phyloP scores from a whole-genome alignment of 441 rosid genomes.

The Pelargonium cotyledonis region DNA sequence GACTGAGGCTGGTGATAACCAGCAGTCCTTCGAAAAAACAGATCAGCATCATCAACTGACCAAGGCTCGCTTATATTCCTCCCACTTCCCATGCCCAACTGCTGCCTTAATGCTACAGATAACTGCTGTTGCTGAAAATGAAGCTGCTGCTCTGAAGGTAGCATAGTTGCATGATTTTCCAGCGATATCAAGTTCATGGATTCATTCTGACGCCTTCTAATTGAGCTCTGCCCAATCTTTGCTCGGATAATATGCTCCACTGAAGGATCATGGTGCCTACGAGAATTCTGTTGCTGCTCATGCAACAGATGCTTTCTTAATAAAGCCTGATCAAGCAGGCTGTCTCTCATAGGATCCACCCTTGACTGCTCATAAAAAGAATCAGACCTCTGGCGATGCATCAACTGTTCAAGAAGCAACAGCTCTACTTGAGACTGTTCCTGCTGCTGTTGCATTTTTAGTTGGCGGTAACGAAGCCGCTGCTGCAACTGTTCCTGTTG shows the following conservation, averaged over 20 bases:
- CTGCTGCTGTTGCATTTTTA: constrained; percentile 19
- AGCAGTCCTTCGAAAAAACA: constrained; percentile 25
- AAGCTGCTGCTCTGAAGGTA: constrained; percentile 25
- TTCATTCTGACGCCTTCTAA: constrained; percentile 19
- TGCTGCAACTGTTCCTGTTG: constrained; percentile 37
- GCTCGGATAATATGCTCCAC: constrained; percentile 27
- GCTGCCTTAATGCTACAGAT: constrained; percentile 30
- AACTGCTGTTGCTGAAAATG: constrained; percentile 32
- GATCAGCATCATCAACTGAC: constrained; percentile 32
- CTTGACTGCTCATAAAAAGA: constrained; percentile 23
- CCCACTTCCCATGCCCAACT: constrained; percentile 29
- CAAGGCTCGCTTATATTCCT: constrained; percentile 18
- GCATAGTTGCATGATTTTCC: constrained; percentile 9
- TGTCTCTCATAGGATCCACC: constrained; percentile 20
- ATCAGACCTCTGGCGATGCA: constrained; percentile 26
- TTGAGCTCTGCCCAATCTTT: constrained; percentile 19
- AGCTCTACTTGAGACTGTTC: constrained; percentile 6
- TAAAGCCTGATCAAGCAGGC: constrained; percentile 20
- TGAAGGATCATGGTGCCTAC: constrained; percentile 22
- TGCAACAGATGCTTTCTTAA: constrained; percentile 20
- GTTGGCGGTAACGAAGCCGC: constrained; percentile 18
- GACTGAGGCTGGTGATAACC: constrained; percentile 27
- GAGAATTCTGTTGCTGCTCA: constrained; percentile 24
- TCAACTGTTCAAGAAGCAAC: constrained; percentile 24
- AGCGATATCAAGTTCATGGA: constrained; percentile 21